Percentiles rank a stretch among this genome's conserved stretches.
These are phyloP conservation scores for Neolecta irregularis DNA, from an alignment of 1,139 yeast species.

Conservation along the genomic window DNA sequence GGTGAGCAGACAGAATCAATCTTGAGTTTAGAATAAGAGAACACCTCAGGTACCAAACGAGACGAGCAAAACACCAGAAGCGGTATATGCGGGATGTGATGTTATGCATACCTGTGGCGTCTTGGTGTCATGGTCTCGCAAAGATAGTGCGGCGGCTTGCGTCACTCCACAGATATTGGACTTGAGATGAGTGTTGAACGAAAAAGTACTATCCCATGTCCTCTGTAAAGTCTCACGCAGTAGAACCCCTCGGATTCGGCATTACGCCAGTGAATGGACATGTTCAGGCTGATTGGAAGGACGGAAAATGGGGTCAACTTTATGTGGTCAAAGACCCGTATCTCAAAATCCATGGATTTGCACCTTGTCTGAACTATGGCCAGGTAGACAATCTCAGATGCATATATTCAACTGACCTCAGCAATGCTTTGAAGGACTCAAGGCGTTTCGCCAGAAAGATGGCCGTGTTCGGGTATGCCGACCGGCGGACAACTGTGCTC, in stretches of 20 bases:
- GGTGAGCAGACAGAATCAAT: no score
- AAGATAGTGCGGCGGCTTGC: neutral
- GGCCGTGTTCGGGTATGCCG: constrained; percentile 10
- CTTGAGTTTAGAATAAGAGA: no score
- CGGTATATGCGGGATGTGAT: no score
- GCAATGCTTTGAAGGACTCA: constrained; percentile 11
- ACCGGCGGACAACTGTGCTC: constrained; percentile 10
- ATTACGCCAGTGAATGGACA: constrained; percentile 8
- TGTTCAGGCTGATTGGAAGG: constrained; percentile 5
- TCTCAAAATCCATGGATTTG: constrained; percentile 6
- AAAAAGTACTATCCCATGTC: no score
- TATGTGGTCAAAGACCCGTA: constrained; percentile 9
- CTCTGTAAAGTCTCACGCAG: no score
- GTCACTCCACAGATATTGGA: neutral
- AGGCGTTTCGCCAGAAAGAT: constrained; percentile 11
- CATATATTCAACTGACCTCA: no score
- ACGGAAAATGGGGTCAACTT: constrained; percentile 9
- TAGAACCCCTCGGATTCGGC: constrained; percentile 6
- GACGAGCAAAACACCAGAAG: no score
- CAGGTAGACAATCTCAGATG: no score
- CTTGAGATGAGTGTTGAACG: neutral
- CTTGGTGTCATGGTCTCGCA: no score
- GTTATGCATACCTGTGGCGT: no score
- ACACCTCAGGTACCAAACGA: no score
- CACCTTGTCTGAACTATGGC: constrained; percentile 10